Base-by-base conservation (phyloP, 2,329 filamentous ascomycete genomes). In the Salinomyces thailandicus region DNA sequence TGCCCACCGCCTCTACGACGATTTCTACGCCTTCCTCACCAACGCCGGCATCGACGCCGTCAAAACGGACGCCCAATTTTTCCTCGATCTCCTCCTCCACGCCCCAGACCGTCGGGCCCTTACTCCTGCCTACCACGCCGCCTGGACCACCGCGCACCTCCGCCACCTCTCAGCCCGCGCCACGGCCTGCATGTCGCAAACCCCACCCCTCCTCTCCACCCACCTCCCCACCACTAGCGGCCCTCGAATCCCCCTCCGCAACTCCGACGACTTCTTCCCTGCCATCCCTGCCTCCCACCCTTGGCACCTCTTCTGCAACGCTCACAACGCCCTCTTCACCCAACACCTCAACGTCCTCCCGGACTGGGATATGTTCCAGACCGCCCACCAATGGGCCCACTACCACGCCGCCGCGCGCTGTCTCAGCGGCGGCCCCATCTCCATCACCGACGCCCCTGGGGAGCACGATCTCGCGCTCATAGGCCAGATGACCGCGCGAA, bases 301-400 rank as follows among this genome's bases (percentile, higher is more conserved):
- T 0, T 98, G 91, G 89, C 91, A 98, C 58, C 73, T 96, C 22
- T 98, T 93, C 68, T 77, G 81, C 45, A 98, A 96, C 54, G 89
- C 89, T 0, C 83, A 95, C 60, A 95, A 93, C 56, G 71, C 76
- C 19, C 68, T 96, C 1, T 67, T 96, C 11, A 87, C 81, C 2
- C 78, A 85, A 44, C 80, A 91, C 52, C 68, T 96, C 19, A 94
- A 95, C 48, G 75, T 85, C 1, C 62, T 96, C 1, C 89, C 91
- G 0, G 87, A 95, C 58, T 81, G 77, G 77, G 77, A 81, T 51
- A 81, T 81, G 77, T 81, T 81, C 52, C 77, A 81, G 50, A 80
- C 77, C 1, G 67, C 64, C 14, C 75, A 80, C 46, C 62, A 69
- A 1, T 93, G 84, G 57, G 82, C 81, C 0, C 74, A 72, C 0